phyloP scores from a whole-genome alignment of 768 basidiomycete genomes.

The Lactifluus pinguis region DNA sequence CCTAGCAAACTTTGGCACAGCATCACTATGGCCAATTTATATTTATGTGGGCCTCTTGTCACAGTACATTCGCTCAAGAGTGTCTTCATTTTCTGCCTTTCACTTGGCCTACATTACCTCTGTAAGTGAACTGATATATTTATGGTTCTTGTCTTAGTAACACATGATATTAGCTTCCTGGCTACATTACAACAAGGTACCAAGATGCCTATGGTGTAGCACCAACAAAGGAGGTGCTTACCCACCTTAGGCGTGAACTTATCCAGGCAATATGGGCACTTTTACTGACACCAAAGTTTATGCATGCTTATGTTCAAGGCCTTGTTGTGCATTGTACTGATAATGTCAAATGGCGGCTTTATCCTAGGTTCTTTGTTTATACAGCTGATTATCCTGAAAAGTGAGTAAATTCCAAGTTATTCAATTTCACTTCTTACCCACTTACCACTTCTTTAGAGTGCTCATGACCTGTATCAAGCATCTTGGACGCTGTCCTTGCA shows the following conservation, averaged over 20 bases:
- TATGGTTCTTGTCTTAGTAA: background rate
- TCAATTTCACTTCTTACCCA: background rate
- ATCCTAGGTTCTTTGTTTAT: constrained; percentile 24
- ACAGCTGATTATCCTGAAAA: constrained; percentile 20
- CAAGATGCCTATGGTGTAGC: background rate
- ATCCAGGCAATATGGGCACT: constrained; percentile 26
- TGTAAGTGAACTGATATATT: background rate
- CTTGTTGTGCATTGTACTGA: constrained; percentile 7
- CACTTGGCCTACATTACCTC: no score
- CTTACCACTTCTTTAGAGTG: constrained; percentile 8
- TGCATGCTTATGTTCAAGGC: constrained; percentile 21
- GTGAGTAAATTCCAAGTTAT: constrained; percentile 3
- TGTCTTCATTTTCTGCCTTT: no score
- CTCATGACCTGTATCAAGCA: constrained; percentile 20
- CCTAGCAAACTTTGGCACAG: constrained; percentile 23
- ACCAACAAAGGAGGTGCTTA: constrained; percentile 15
- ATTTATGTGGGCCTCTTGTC: constrained; percentile 20
- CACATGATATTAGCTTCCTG: constrained; percentile 24
- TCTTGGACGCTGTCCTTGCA: constrained; percentile 21
- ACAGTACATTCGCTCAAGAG: background rate
- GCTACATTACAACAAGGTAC: constrained; percentile 23
- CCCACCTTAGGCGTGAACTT: constrained; percentile 27
- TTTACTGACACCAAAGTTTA: constrained; percentile 21
- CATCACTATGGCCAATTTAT: constrained; percentile 23
- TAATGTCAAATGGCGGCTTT: constrained; percentile 21